Evolutionary conservation across 495 filamentous ascomycete species (phyloP).

Genomic region (Glarea lozoyensis): DNA sequence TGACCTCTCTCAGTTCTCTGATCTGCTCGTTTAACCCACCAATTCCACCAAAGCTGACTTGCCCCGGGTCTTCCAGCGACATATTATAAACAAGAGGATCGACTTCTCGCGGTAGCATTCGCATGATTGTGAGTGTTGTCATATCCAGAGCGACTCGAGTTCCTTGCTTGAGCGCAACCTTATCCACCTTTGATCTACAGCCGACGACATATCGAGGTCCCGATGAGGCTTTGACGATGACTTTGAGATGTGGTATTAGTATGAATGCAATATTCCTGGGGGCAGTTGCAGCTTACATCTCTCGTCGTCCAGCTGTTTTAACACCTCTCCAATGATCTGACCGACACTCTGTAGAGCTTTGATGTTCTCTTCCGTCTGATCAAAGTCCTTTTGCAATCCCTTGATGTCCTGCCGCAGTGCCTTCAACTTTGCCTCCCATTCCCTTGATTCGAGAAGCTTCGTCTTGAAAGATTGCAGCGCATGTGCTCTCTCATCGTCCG

Average conservation of each 20-base stretch:
- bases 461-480: slow-evolving; percentile 83
- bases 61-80: slow-evolving; percentile 96
- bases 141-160: slow-evolving; percentile 98
- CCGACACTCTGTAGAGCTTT: slow-evolving; percentile 98
- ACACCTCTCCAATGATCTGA: slow-evolving; percentile 97
- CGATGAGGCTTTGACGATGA: slow-evolving; percentile 81
- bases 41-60: slow-evolving; percentile 98
- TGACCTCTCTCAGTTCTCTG: slow-evolving; percentile 93
- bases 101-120: slow-evolving; percentile 97
- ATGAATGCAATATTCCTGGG: background rate
- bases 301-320: slow-evolving; percentile 98
- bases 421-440: slow-evolving; percentile 98
- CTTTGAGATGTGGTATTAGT: slow-evolving; percentile 24
- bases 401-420: slow-evolving; percentile 88
- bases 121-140: slow-evolving; percentile 99
- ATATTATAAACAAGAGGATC: slow-evolving; percentile 99
- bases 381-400: slow-evolving; percentile 86
- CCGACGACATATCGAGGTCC: slow-evolving; percentile 98
- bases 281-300: slow-evolving; percentile 65
- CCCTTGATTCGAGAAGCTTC: slow-evolving; percentile 90
- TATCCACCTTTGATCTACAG: slow-evolving; percentile 97
- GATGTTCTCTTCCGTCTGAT: slow-evolving; percentile 98
- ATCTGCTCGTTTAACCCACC: slow-evolving; percentile 99
- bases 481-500: slow-evolving; percentile 61
- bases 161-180: slow-evolving; percentile 92